Conservation (phyloP, 2,329 filamentous ascomycete species). For the Aspergillus unguis region DNA sequence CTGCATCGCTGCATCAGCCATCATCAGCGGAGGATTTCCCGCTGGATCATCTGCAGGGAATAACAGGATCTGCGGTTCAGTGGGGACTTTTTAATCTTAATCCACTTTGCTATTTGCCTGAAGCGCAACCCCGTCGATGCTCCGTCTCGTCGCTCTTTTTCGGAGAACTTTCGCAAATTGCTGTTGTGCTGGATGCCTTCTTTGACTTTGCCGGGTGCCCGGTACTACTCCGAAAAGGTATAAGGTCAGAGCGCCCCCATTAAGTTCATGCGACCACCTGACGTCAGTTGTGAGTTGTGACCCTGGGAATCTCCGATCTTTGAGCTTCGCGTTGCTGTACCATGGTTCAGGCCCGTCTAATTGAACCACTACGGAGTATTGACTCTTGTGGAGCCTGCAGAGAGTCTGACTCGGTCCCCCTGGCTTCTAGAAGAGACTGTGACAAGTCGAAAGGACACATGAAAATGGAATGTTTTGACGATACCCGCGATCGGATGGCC, state of each 20-base stretch:
- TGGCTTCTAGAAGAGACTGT: too few relatives aligned
- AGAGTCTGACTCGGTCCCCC: neutral
- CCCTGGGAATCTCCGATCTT: slow-evolving; percentile 2
- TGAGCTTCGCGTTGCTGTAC: slow-evolving; percentile 9
- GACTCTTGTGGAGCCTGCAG: neutral
- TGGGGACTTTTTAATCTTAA: slow-evolving; percentile 6
- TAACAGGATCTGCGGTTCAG: slow-evolving; percentile 11
- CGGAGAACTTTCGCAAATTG: neutral
- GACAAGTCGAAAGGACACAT: too few relatives aligned
- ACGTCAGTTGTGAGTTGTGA: neutral
- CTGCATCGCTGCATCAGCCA: neutral
- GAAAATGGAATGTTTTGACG: too few relatives aligned
- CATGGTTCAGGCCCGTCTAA: slow-evolving; percentile 10
- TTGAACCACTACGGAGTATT: neutral
- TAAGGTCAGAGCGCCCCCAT: too few relatives aligned
- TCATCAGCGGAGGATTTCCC: neutral
- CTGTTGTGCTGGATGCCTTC: neutral
- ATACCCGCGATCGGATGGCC: too few relatives aligned
- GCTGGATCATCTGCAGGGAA: slow-evolving; percentile 10
- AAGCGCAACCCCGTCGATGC: neutral
- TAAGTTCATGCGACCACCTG: neutral
- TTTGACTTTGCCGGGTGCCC: neutral
- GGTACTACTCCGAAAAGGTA: neutral
- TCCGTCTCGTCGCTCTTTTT: neutral
- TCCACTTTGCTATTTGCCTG: neutral